phyloP scores from a whole-genome alignment of 768 basidiomycete genomes.

The Sarcomyxa edulis region DNA sequence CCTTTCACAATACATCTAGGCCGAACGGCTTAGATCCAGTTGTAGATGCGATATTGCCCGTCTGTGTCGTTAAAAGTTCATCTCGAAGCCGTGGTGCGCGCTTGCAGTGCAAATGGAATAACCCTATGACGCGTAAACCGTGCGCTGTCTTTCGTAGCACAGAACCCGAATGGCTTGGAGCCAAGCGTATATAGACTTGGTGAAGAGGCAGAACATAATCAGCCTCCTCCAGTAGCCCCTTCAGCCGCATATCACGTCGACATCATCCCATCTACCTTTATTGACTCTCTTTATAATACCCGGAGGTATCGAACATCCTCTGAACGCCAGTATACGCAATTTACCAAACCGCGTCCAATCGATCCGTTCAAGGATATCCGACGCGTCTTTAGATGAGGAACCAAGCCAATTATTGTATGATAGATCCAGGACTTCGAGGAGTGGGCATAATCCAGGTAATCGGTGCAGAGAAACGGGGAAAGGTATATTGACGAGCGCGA shows the following conservation, averaged over 20 bases:
- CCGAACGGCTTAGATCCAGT: too few relatives aligned
- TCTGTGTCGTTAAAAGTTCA: too few relatives aligned
- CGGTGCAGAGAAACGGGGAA: slow-evolving; percentile 46
- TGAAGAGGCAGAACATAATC: too few relatives aligned
- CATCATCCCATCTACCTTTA: slow-evolving; percentile 60
- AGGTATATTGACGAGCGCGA: slow-evolving; percentile 52
- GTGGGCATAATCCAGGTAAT: slow-evolving; percentile 55
- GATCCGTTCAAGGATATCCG: slow-evolving; percentile 29
- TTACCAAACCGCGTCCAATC: slow-evolving; percentile 55
- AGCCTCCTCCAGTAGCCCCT: too few relatives aligned
- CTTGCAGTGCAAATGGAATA: too few relatives aligned
- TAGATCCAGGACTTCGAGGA: slow-evolving; percentile 55
- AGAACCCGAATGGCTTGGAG: too few relatives aligned
- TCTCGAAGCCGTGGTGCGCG: too few relatives aligned
- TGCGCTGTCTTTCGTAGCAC: too few relatives aligned
- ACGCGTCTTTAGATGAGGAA: background rate
- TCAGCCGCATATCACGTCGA: slow-evolving; percentile 50
- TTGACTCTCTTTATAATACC: slow-evolving; percentile 45
- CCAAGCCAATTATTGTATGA: slow-evolving; percentile 56
- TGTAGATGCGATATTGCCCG: too few relatives aligned
- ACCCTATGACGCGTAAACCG: too few relatives aligned
- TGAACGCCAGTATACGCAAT: slow-evolving; percentile 50
- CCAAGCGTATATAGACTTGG: too few relatives aligned
- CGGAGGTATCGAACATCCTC: slow-evolving; percentile 43
- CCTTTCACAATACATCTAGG: too few relatives aligned